Base-by-base conservation (phyloP, 169 alveolate species). In the Nephromyces sp. region DNA sequence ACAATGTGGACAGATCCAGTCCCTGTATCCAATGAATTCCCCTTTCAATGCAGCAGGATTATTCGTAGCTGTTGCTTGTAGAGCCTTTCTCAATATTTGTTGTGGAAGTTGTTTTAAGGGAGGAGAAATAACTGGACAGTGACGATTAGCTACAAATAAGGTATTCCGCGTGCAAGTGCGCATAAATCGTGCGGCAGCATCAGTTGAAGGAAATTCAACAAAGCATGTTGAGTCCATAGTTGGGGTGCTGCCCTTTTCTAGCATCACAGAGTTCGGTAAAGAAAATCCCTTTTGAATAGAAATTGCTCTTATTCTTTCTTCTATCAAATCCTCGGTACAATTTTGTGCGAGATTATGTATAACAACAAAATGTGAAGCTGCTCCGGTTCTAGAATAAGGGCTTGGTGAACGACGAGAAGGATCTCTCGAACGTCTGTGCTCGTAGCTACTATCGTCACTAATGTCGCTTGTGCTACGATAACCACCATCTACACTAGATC, bases 271-370 rank as follows among this genome's bases (percentile, higher is more conserved):
- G 34, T 72, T 63, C 8, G 78, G 78, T 3, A 63, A 32, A 22
- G 78, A 72, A 53, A 72, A 72, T 1, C 78, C 35, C 24, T 72
- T 72, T 6, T n/a, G n/a, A 61, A 72, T 72, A 30, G 78, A 31
- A 3, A 72, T 24, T 5, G 72, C 3, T 25, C 78, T 30, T 0
- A 61, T 71, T 24, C 21, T 29, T 8, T 72, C 78, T 27, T 72
- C 78, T 3, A 31, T 32, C 24, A 62, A 66, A 21, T 72, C 78
- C 24, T 72, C 78, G 0, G 78, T 61, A 1, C 32, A 21, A 22
- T 25, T 43, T n/a, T 30, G 69, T 0, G 78, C 69, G 3, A 72
- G 6, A 30, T 35, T 35, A 33, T 24, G 71, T 25, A 72, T 15
- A 1, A 33, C 78, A 1, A 67, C 70, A n/a, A 68, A 15, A 6